phyloP scores from a whole-genome alignment of 768 basidiomycete species.

The Solioccasus polychromus region DNA sequence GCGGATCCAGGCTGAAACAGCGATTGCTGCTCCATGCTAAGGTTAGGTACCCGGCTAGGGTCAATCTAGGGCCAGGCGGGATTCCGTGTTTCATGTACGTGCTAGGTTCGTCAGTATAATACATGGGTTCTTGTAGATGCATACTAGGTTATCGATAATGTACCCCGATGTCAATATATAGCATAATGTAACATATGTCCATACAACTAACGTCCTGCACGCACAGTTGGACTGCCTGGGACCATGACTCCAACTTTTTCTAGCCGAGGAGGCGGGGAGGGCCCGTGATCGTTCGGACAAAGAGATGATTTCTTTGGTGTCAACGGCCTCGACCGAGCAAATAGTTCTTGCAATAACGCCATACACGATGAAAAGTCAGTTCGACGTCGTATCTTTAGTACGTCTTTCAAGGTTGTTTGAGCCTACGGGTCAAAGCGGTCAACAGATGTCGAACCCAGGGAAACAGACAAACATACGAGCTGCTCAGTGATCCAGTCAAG shows the following conservation, averaged over 20 bases:
- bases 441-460: neutral
- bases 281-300: neutral
- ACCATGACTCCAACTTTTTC: slow-evolving; percentile 17
- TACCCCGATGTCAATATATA: slow-evolving; percentile 9
- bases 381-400: slow-evolving; percentile 1
- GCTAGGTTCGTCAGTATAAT: neutral
- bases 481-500: slow-evolving; percentile 29
- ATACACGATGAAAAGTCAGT: slow-evolving; percentile 16
- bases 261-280: neutral
- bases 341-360: slow-evolving; percentile 20
- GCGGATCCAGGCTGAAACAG: too few relatives aligned
- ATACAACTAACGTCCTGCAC: slow-evolving; percentile 15
- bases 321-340: slow-evolving; percentile 11
- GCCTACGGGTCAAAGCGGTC: slow-evolving; percentile 13
- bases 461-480: slow-evolving; percentile 14
- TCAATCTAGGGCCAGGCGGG: neutral
- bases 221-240: slow-evolving; percentile 23
- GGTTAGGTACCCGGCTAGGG: too few relatives aligned
- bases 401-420: slow-evolving; percentile 15
- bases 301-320: slow-evolving; percentile 9
- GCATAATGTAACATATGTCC: slow-evolving; percentile 10
- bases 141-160: slow-evolving; percentile 13
- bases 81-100: too few relatives aligned
- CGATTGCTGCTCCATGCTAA: too few relatives aligned
- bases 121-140: slow-evolving; percentile 15